Conservation (phyloP, 768 basidiomycete species). For the Lactarius akahatsu region DNA sequence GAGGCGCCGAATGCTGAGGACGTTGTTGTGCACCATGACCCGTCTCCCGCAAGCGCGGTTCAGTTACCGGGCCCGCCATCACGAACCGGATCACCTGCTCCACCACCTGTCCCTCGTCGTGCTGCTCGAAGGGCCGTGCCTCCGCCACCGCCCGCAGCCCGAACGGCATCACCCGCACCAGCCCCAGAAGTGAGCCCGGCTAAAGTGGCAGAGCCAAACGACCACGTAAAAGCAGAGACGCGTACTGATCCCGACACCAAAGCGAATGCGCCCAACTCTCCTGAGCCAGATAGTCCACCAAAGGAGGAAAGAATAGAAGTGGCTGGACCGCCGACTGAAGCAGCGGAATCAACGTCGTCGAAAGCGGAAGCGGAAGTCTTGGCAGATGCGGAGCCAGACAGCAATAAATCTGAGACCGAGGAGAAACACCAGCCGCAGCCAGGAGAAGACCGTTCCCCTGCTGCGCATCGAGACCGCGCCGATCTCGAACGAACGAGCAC, state of each 20-base stretch:
- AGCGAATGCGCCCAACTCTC: neutral
- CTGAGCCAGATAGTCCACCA: neutral
- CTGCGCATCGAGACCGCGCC: neutral
- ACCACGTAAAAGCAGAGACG: constrained; percentile 5
- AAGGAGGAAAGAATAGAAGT: neutral
- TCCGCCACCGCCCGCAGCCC: constrained; percentile 9
- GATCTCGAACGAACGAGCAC: neutral
- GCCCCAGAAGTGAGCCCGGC: neutral
- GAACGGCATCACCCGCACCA: constrained; percentile 1
- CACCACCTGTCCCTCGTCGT: constrained; percentile 64
- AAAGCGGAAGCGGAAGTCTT: neutral
- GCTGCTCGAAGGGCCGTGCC: constrained; percentile 50
- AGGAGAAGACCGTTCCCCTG: neutral
- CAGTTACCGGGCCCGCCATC: constrained; percentile 24
- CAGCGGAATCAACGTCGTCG: neutral
- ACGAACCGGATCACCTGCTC: constrained; percentile 40
- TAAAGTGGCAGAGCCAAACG: constrained; percentile 10
- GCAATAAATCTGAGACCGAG: constrained; percentile 1
- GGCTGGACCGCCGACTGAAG: neutral
- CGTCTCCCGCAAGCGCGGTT: neutral
- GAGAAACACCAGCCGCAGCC: neutral
- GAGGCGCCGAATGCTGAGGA: constrained; percentile 1
- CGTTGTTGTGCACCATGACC: neutral
- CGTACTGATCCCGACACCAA: neutral
- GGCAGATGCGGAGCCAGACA: neutral